Evolutionary conservation across 129 eudicot genomes (phyloP).

Genomic region (Mikania micrantha): DNA sequence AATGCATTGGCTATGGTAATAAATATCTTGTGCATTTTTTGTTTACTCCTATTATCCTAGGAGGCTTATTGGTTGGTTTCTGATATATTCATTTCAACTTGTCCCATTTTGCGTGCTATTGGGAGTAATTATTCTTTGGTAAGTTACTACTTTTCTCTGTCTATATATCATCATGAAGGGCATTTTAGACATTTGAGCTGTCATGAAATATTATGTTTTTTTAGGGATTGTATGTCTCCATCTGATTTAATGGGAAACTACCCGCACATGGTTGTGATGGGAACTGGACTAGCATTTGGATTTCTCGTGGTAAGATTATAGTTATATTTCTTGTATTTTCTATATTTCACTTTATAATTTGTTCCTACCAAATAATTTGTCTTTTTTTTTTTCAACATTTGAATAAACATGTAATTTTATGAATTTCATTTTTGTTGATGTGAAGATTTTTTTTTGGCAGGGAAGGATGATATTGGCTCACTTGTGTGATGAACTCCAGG

Average conservation of each 20-base stretch:
- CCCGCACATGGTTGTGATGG: slow-evolving; percentile 75
- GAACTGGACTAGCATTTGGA: slow-evolving; percentile 92
- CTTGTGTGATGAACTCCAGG: slow-evolving; percentile 99
- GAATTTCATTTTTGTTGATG: neutral
- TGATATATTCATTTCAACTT: slow-evolving; percentile 42
- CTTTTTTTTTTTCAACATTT: neutral
- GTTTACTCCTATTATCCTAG: neutral
- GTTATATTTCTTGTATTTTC: neutral
- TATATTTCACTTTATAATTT: neutral
- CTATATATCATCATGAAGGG: neutral
- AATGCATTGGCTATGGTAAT: slow-evolving; percentile 89
- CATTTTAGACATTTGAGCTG: neutral
- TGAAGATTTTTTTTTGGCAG: slow-evolving; percentile 40
- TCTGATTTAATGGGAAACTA: slow-evolving; percentile 56
- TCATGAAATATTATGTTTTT: neutral
- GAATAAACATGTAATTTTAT: neutral
- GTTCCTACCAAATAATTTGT: neutral
- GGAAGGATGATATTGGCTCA: slow-evolving; percentile 98
- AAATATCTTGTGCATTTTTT: neutral
- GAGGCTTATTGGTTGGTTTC: slow-evolving; percentile 11
- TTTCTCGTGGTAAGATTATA: slow-evolving; percentile 79
- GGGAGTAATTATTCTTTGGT: slow-evolving; percentile 73
- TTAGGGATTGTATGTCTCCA: slow-evolving; percentile 90
- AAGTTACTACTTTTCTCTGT: slow-evolving; percentile 9
- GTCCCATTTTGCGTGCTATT: slow-evolving; percentile 69